A percentile compares a stretch with the other conserved stretches of the same genome.
Evolutionary conservation across 2,329 filamentous ascomycete species (phyloP).

Genomic region (Ceratocystis harringtonii): DNA sequence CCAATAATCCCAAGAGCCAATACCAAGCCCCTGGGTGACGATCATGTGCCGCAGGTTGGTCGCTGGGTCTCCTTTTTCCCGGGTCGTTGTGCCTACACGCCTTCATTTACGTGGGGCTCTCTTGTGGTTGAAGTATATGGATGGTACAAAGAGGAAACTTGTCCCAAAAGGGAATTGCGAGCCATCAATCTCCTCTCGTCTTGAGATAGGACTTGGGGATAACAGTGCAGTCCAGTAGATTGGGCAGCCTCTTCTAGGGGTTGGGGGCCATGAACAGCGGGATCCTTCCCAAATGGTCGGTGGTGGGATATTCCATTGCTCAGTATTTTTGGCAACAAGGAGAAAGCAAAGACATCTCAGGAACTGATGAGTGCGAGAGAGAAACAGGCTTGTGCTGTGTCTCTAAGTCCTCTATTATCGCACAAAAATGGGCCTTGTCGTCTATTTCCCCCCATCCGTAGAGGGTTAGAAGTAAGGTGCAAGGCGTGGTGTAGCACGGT

Average conservation of each 20-base stretch:
- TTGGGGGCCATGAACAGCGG: neutral
- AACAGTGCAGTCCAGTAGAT: too few relatives aligned
- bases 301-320: neutral
- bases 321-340: neutral
- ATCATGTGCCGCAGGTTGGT: neutral
- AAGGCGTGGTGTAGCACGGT: too few relatives aligned
- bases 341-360: too few relatives aligned
- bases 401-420: too few relatives aligned
- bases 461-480: too few relatives aligned
- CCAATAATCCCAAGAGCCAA: neutral
- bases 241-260: neutral
- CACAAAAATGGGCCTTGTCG: too few relatives aligned
- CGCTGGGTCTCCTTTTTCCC: neutral
- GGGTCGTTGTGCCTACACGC: neutral
- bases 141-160: neutral
- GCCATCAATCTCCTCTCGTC: neutral
- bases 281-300: conserved; percentile 2
- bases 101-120: neutral
- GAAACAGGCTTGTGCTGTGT: too few relatives aligned
- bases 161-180: neutral
- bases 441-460: too few relatives aligned
- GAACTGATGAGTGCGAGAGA: too few relatives aligned
- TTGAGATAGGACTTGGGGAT: too few relatives aligned
- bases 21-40: neutral
- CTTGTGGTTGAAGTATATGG: neutral